Conservation (phyloP, 306 rosid genomes). For the Ceratonia siliqua region DNA sequence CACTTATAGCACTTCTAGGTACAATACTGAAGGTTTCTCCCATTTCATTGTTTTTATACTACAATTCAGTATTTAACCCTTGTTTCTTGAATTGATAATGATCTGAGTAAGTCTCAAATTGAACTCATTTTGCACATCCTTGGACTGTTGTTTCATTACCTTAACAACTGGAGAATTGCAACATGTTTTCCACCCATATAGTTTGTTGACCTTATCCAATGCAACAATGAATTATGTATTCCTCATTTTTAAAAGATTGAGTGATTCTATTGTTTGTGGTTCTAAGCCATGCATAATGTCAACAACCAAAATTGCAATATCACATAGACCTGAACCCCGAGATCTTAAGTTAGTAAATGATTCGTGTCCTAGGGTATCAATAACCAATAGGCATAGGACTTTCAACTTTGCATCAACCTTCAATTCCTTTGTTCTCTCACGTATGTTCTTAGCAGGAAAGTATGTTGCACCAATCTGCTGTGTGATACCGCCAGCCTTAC, state of each 20-base stretch:
- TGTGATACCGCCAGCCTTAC: conserved; percentile 98
- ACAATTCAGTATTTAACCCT: conserved; percentile 82
- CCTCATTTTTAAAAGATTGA: conserved; percentile 90
- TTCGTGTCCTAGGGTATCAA: conserved; percentile 98
- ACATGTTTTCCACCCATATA: conserved; percentile 83
- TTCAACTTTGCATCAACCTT: conserved; percentile 95
- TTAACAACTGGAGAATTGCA: conserved; percentile 81
- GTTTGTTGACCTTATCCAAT: conserved; percentile 93
- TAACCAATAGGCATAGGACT: conserved; percentile 89
- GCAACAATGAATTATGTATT: conserved; percentile 93
- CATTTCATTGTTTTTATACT: conserved; percentile 87
- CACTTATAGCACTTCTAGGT: conserved; percentile 96
- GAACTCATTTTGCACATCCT: conserved; percentile 84
- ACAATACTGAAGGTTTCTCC: conserved; percentile 94
- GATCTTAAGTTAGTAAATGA: conserved; percentile 87
- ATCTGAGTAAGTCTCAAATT: conserved; percentile 81
- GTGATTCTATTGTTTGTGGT: conserved; percentile 92
- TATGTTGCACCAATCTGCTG: conserved; percentile 98
- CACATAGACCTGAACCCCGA: conserved; percentile 95
- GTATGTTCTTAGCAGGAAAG: conserved; percentile 91
- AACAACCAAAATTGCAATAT: conserved; percentile 93
- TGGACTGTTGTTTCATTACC: conserved; percentile 80
- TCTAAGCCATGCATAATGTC: conserved; percentile 98
- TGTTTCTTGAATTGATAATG: conserved; percentile 86
- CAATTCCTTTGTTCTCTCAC: conserved; percentile 90